Conservation (phyloP, 495 filamentous ascomycete species). For the Penicillium roqueforti region DNA sequence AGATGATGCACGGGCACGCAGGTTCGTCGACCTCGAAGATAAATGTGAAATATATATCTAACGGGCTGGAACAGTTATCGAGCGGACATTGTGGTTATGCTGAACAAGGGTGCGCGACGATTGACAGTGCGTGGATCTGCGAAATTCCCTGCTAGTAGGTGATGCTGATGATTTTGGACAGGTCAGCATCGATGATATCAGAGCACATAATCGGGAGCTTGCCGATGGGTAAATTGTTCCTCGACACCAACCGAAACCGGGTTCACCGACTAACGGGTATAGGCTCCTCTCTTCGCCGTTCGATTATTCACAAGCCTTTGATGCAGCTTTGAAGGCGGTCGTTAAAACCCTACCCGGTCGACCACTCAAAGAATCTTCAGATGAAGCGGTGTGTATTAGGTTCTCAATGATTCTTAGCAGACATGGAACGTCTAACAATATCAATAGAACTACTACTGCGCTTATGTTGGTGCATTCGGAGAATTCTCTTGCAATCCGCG, state of each 20-base stretch:
- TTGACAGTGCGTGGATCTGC: constrained; percentile 45
- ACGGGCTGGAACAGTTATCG: constrained; percentile 54
- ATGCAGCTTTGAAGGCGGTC: constrained; percentile 82
- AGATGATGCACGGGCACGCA: constrained; percentile 55
- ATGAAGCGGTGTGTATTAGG: constrained; percentile 52
- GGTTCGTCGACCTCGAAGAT: constrained; percentile 34
- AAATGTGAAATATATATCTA: constrained; percentile 10
- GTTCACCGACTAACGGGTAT: not conserved
- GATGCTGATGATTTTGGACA: constrained; percentile 36
- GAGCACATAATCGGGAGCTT: constrained; percentile 82
- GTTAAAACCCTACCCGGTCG: constrained; percentile 70
- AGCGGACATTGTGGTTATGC: constrained; percentile 86
- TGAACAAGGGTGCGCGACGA: constrained; percentile 77
- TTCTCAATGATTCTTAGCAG: not conserved
- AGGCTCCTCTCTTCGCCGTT: constrained; percentile 80
- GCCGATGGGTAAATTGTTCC: constrained; percentile 63
- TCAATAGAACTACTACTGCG: constrained; percentile 80
- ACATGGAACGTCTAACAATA: constrained; percentile 12
- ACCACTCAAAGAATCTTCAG: constrained; percentile 52
- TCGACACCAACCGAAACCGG: not conserved
- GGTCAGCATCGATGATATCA: constrained; percentile 92
- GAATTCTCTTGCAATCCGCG: constrained; percentile 92
- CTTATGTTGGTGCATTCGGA: constrained; percentile 91
- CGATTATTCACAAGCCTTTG: constrained; percentile 82
- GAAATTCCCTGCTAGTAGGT: not conserved